Conservation (phyloP, 2,329 filamentous ascomycete genomes). For the Acarospora socialis region DNA sequence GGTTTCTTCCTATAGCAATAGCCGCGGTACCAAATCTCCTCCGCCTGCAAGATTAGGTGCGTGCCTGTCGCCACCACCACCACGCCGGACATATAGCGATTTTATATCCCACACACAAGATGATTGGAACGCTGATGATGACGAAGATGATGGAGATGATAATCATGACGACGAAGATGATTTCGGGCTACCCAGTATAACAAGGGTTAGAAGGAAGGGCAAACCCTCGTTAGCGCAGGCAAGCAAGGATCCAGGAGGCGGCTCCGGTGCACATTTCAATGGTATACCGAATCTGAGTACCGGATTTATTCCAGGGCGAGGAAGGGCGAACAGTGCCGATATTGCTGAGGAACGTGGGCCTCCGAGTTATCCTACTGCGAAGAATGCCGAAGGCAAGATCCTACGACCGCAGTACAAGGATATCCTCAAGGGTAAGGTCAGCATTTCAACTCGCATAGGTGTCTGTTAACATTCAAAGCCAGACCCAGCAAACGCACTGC, state of each 20-base stretch:
- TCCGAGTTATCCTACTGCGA: constrained; percentile 71
- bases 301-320: constrained; percentile 31
- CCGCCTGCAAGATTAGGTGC: constrained; percentile 39
- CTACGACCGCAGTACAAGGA: constrained; percentile 95
- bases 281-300: constrained; percentile 18
- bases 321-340: constrained; percentile 75
- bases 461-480: no score
- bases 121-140: constrained; percentile 55
- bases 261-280: constrained; percentile 12
- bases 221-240: no score
- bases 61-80: constrained; percentile 35
- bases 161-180: constrained; percentile 86
- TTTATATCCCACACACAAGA: constrained; percentile 63
- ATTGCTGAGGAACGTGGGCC: constrained; percentile 82
- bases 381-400: constrained; percentile 88
- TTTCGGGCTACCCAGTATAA: constrained; percentile 84
- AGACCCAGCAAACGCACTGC: constrained; percentile 81
- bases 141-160: constrained; percentile 47
- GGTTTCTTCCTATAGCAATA: constrained; percentile 40
- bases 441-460: no score
- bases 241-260: constrained; percentile 30
- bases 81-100: constrained; percentile 58
- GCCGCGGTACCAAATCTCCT: constrained; percentile 43
- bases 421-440: constrained; percentile 52
- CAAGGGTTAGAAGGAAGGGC: constrained; percentile 69